Conservation (phyloP, 2,329 filamentous ascomycete genomes). For the Paraphaeosphaeria sporulosa region DNA sequence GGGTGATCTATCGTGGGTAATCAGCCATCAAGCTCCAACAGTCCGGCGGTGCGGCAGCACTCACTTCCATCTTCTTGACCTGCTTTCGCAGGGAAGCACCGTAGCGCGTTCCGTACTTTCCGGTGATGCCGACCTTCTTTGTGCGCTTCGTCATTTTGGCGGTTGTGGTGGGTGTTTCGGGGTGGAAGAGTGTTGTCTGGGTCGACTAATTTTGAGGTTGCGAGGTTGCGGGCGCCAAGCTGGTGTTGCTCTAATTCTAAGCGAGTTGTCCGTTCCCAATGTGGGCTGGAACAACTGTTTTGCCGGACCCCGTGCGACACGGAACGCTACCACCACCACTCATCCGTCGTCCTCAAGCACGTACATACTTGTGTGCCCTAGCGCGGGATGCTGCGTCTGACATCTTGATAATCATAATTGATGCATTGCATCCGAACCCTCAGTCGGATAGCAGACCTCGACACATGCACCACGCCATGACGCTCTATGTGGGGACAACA, state of each 20-base stretch:
- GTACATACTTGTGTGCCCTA: too few species aligned
- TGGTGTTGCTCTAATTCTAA: neutral
- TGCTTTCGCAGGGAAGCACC: constrained; percentile 99
- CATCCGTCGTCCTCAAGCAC: too few species aligned
- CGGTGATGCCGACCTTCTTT: constrained; percentile 88
- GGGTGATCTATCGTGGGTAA: constrained; percentile 69
- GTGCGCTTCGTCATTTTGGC: constrained; percentile 64
- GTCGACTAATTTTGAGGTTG: constrained; percentile 13
- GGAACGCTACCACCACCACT: neutral
- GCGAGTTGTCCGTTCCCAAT: neutral
- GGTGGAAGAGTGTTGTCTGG: constrained; percentile 14
- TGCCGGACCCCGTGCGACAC: neutral
- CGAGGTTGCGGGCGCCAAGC: constrained; percentile 11
- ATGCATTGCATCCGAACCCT: too few species aligned
- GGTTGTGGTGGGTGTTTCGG: constrained; percentile 33
- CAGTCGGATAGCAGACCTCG: too few species aligned
- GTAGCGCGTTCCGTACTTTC: constrained; percentile 96
- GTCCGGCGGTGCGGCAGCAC: neutral
- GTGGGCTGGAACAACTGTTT: constrained; percentile 1
- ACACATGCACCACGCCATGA: neutral
- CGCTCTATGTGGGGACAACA: too few species aligned
- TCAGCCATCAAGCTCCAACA: constrained; percentile 28
- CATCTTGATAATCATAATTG: too few species aligned
- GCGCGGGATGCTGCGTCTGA: too few species aligned
- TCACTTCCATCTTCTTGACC: constrained; percentile 95